Evolutionary conservation across 371 early-diverging fungal species (phyloP).

Genomic region (Rhizomucor miehei): DNA sequence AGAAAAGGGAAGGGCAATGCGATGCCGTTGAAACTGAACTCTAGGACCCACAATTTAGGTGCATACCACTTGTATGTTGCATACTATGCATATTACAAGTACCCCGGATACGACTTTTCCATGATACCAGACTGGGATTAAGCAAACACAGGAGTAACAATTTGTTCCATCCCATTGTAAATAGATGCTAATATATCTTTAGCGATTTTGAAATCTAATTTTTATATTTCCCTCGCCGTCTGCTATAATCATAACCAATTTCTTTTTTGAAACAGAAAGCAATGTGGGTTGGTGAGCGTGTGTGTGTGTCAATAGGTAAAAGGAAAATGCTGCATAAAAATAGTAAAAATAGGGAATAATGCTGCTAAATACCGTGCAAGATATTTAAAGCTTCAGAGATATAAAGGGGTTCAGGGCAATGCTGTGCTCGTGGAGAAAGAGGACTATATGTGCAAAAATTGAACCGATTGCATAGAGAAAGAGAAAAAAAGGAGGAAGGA

Average conservation of each 20-base stretch:
- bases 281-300: too few species aligned
- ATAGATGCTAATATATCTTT: not conserved
- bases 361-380: not conserved
- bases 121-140: slow-evolving; percentile 49
- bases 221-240: too few species aligned
- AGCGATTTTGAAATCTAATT: too few species aligned
- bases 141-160: not conserved
- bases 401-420: not conserved
- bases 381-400: not conserved
- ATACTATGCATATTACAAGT: slow-evolving; percentile 51
- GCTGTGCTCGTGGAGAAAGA: not conserved
- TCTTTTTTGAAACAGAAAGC: too few species aligned
- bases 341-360: too few species aligned
- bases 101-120: slow-evolving; percentile 53
- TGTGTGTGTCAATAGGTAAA: too few species aligned
- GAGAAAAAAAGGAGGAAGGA: slow-evolving; percentile 2
- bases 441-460: slow-evolving; percentile 2
- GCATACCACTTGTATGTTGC: slow-evolving; percentile 49
- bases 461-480: slow-evolving; percentile 3
- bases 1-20: not conserved
- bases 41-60: slow-evolving; percentile 15
- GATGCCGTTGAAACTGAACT: too few species aligned
- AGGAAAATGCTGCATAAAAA: too few species aligned
- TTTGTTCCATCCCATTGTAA: too few species aligned
- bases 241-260: too few species aligned